phyloP scores from a whole-genome alignment of 345 rosid species.

The Psidium guajava region DNA sequence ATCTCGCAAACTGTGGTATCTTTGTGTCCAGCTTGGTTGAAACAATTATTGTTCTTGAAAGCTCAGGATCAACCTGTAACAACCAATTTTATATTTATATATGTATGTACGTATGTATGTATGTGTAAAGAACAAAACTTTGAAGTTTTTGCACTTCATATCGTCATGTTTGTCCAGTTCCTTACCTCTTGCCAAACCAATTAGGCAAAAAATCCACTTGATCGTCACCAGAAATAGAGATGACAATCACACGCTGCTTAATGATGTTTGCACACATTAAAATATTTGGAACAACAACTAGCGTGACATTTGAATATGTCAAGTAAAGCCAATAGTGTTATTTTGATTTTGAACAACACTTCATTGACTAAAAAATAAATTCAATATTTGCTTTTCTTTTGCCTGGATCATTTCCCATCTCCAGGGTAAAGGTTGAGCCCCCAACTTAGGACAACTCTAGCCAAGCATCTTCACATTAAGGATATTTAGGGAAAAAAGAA shows the following conservation, averaged over 20 bases:
- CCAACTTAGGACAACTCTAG: background rate
- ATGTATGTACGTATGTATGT: slow-evolving; percentile 2
- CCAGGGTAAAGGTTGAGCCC: background rate
- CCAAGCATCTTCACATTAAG: background rate
- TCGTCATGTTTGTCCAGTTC: background rate
- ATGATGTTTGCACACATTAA: background rate
- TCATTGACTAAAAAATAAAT: background rate
- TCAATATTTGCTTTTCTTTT: background rate
- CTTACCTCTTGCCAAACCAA: background rate
- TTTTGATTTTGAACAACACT: background rate
- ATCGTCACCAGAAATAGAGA: background rate
- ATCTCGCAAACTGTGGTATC: slow-evolving; percentile 84
- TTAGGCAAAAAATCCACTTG: background rate
- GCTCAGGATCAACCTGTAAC: slow-evolving; percentile 88
- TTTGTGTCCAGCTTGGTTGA: slow-evolving; percentile 94
- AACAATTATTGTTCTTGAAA: slow-evolving; percentile 73
- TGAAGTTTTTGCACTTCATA: background rate
- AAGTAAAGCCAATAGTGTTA: background rate
- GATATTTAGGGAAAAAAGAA: background rate
- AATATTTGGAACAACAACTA: background rate
- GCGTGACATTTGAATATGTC: background rate
- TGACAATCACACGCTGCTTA: background rate
- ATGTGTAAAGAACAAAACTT: background rate
- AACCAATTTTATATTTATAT: background rate
- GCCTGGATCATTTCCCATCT: background rate